phyloP scores from a whole-genome alignment of 805 yeast species.

The Geotrichum ghanense region DNA sequence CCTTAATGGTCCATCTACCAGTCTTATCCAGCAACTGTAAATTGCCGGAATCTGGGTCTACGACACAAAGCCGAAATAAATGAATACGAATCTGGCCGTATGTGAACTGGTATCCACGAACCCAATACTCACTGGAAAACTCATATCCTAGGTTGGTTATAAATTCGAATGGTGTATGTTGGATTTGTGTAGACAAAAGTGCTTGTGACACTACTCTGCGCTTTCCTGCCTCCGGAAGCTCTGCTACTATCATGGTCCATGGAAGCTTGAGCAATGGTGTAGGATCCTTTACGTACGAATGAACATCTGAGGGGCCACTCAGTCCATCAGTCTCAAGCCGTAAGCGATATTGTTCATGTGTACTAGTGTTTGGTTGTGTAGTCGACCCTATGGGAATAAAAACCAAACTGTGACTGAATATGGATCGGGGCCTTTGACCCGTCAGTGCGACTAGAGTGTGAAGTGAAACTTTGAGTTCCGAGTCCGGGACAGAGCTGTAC shows the following conservation, averaged over 20 bases:
- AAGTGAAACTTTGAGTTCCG: conserved; percentile 21
- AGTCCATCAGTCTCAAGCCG: neutral
- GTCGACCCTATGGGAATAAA: conserved; percentile 24
- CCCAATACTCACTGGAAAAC: conserved; percentile 49
- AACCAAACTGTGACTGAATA: conserved; percentile 20
- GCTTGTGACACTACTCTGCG: conserved; percentile 52
- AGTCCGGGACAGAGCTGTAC: conserved; percentile 21
- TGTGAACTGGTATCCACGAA: conserved; percentile 49
- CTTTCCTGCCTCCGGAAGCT: conserved; percentile 30
- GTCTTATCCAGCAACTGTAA: conserved; percentile 19
- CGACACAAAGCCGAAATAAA: conserved; percentile 36
- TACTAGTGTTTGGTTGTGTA: conserved; percentile 20
- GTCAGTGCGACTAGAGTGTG: conserved; percentile 26
- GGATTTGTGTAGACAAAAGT: conserved; percentile 41
- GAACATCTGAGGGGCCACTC: neutral
- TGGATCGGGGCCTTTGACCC: conserved; percentile 25
- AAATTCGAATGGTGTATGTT: conserved; percentile 25
- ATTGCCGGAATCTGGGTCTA: conserved; percentile 18
- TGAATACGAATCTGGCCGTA: conserved; percentile 48
- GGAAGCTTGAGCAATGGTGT: conserved; percentile 6
- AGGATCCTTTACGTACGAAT: neutral
- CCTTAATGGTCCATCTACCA: conserved; percentile 35
- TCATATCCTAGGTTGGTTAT: conserved; percentile 63
- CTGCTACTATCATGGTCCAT: conserved; percentile 23
- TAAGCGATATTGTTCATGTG: conserved; percentile 25